Base-by-base conservation (phyloP, 305 asterid genomes). In the Fraxinus albicans region DNA sequence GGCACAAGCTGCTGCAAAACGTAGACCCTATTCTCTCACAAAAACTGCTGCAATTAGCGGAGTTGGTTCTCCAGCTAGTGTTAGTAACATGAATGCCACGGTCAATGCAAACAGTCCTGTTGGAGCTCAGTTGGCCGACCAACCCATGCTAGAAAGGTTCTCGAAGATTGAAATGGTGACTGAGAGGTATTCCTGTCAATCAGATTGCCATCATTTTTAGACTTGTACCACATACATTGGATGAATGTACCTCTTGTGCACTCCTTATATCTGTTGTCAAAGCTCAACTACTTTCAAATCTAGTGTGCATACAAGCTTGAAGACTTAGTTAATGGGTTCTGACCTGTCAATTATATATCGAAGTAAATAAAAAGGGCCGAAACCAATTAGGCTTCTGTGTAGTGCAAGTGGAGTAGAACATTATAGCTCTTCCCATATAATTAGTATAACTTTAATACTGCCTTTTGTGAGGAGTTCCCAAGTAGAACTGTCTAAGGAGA, bases 21-120 rank as follows among this genome's bases (percentile, higher is more conserved):
- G 98, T 81, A 90, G 94, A 85, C 85, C 98, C 42, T 89, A 86
- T 92, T 95, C 99, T 81, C 91, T 93, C 80, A 95, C 98, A 15
- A 96, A 88, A 88, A 81, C 92, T 21, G 90, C 96, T 47, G 91
- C 88, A 77, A 87, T 92, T 81, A 93, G 92, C 87, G 98, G 94
- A 81, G 97, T 93, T 83, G 97, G 95, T 84, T 96, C 99, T 77
- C 98, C 99, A 50, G 96, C 91, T 80, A 96, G 99, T 90, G 98
- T 95, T 76, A 83, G 95, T 88, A 96, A 88, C 84, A 84, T 90
- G 88, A 91, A 90, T 67, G 78, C 90, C 83, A 94, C 95, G 44
- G 86, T 92, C 81, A 94, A 79, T 82, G 96, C 92, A 55, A 90
- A 88, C 90, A 95, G 99, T 87, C 98, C 94, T 44, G 93, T 94